These are phyloP conservation scores for Calonectria pteridis DNA, from an alignment of 2,329 filamentous ascomycete genomes.

Conservation along the genomic window DNA sequence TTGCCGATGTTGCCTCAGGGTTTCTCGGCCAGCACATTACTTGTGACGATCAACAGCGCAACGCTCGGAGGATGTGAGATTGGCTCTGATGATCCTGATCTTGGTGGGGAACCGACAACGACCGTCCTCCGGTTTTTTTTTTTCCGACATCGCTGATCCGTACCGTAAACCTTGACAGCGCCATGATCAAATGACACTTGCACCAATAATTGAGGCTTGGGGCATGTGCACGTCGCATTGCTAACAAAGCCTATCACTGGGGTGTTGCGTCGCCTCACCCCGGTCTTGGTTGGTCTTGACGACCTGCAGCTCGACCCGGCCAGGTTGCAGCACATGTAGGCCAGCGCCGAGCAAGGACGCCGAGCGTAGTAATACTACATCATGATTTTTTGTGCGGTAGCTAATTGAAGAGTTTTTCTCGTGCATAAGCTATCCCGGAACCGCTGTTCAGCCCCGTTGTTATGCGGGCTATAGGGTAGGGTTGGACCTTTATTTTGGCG, in stretches of 20 bases:
- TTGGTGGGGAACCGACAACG: not conserved
- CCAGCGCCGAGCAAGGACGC: no score
- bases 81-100: slow-evolving; percentile 2
- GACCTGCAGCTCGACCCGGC: not conserved
- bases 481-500: not conserved
- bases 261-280: not conserved
- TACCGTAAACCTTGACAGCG: not conserved
- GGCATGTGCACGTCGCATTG: not conserved
- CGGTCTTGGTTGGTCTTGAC: not conserved
- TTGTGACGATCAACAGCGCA: not conserved
- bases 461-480: not conserved
- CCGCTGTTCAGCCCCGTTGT: not conserved
- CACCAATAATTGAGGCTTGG: not conserved
- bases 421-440: not conserved
- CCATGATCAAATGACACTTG: not conserved
- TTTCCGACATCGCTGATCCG: not conserved
- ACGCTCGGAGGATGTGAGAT: slow-evolving; percentile 7
- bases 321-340: not conserved
- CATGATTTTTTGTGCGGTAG: not conserved
- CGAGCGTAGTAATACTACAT: not conserved
- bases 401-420: not conserved
- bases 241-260: not conserved
- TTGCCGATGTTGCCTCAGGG: not conserved
- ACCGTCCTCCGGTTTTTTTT: not conserved
- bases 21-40: not conserved